Base-by-base conservation (phyloP, 495 filamentous ascomycete species). In the Neurospora sp. region DNA sequence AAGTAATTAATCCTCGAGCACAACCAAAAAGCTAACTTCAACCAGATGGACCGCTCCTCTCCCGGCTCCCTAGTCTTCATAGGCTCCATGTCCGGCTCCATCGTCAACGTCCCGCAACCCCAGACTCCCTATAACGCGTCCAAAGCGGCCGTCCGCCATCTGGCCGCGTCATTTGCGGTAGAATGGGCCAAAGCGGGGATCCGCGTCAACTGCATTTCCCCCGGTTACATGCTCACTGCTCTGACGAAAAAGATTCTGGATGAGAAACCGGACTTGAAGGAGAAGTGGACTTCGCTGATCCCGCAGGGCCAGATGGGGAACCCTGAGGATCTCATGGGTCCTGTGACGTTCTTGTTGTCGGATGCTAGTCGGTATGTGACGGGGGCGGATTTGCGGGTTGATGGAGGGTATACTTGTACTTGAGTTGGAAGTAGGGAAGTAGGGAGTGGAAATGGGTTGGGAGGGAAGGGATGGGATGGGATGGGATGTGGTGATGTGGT, bases 211-310 rank as follows among this genome's bases (percentile, higher is more conserved):
- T 93, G 91, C 79, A 96, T 97, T 78, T 92, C 89, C 72, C 94
- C 94, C 0, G 94, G 94, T 22, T 97, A 97, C 81, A 96, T 97
- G 94, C 83, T 97, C 75, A 98, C 95, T 22, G 93, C 94, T 68
- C 82, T 98, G 93, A 98, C 95, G 22, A 89, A 94, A 83, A 97
- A 96, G 83, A 97, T 98, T 75, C 87, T 98, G 40, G 91, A 97
- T 71, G 92, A 97, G 69, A 97, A 96, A 75, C 94, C 93, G 48
- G 92, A 96, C 35, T 87, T 98, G 16, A 90, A 91, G 79, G 85
- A 89, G 72, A 87, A 95, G 77, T 98, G 95, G 95, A 96, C 89
- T 0, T 94, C 92, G 10, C 86, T 96, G 40, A 98, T 97, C 72
- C 95, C 95, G 0, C 88, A 90, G 78, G 95, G 94, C 20, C 92